Evolutionary conservation across 2,329 filamentous ascomycete species (phyloP), one percentile per base, ranked within the genome.

Genomic region (Elsinoe fawcettii): DNA sequence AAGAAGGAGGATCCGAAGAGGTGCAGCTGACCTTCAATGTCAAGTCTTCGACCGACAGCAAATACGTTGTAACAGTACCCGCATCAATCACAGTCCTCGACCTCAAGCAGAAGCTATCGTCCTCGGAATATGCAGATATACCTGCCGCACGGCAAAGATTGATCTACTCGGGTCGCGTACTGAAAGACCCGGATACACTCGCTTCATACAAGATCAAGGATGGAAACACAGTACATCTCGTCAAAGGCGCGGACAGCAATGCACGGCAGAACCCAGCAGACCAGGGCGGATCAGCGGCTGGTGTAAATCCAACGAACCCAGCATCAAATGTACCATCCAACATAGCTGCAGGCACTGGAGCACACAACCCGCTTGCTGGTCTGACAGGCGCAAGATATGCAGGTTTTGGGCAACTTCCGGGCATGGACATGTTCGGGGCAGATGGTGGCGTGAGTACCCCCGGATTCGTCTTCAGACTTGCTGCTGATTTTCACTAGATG

Each of bases 161-260:
- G 62, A 99, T 99, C 75, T 99, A 97, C 78, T 96, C 92, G 5
- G 93, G 93, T 55, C 86, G 92, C 60, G 92, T 99, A 60, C 84
- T 99, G 76, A 99, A 97, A 77, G 93, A 99, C 71, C 84, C 87
- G 59, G 92, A 99, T 66, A 85, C 87, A 0, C 76, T 99, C 43
- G 83, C 80, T 62, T 83, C 83, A 58, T 95, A 95, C 77, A 97
- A 96, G 78, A 91, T 99, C 73, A 96, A 96, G 79, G 80, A 89
- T 63, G 90, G 91, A 62, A 93, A 97, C 73, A 97, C 92, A 16
- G 84, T 99, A 65, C 93, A 99, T 72, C 82, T 99, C 66, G 93
- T 99, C 66, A 96, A 95, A 78, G 95, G 90, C 69, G 92, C 93
- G 44, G 88, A 88, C 60, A 96, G 91, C 80, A 96, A 95, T 66